phyloP scores from a whole-genome alignment of 768 basidiomycete species.

The Cyclocybe cylindracea region DNA sequence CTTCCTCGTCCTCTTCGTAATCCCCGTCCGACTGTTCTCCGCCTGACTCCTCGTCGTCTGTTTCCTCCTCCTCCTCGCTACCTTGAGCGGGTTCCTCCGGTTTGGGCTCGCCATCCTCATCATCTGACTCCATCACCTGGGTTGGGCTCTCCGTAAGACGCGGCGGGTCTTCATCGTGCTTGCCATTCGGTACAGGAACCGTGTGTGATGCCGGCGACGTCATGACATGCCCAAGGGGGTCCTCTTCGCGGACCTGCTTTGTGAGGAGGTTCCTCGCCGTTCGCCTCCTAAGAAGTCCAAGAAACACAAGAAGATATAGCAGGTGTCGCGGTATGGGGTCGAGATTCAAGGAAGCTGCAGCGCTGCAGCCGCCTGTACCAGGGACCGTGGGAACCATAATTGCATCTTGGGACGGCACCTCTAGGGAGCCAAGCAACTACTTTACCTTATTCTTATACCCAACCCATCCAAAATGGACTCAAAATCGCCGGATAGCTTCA shows the following conservation, averaged over 20 bases:
- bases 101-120: constrained; percentile 8
- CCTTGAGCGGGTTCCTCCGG: background rate
- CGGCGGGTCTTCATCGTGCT: constrained; percentile 1
- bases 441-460: constrained; percentile 2
- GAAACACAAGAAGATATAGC: no score
- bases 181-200: background rate
- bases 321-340: no score
- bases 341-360: no score
- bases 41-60: constrained; percentile 7
- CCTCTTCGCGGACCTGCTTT: no score
- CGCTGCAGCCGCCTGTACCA: no score
- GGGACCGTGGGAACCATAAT: no score
- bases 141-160: constrained; percentile 16
- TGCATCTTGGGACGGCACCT: background rate
- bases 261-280: no score
- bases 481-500: constrained; percentile 66
- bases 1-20: constrained; percentile 34
- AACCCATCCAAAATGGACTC: constrained; percentile 21
- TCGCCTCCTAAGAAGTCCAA: no score
- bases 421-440: background rate
- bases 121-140: constrained; percentile 3
- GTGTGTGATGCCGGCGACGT: no score
- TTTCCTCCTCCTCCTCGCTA: constrained; percentile 7
- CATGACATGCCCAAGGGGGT: no score
- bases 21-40: constrained; percentile 26